Conservation (phyloP, 2,329 filamentous ascomycete species). For the Ascochyta pisi region DNA sequence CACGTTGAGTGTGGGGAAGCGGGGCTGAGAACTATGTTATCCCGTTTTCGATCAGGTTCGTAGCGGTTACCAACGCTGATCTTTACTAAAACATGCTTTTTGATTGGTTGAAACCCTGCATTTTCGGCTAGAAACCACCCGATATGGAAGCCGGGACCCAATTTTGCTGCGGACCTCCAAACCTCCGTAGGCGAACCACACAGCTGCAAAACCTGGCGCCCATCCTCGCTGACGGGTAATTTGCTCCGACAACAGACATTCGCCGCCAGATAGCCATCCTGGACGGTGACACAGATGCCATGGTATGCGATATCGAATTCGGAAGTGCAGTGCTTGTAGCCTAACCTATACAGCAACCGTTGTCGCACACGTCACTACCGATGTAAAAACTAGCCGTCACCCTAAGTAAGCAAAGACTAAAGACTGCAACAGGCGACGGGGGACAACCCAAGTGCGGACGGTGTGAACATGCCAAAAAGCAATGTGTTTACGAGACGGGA, state of each 20-base stretch:
- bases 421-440: constrained; percentile 39
- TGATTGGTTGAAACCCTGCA: not conserved
- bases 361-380: constrained; percentile 49
- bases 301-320: constrained; percentile 31
- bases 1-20: constrained; percentile 28
- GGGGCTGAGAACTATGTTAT: constrained; percentile 15
- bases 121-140: not conserved
- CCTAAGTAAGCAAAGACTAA: constrained; percentile 20
- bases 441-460: constrained; percentile 43
- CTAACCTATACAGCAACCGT: constrained; percentile 41
- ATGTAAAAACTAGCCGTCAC: constrained; percentile 29
- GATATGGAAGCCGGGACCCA: not conserved
- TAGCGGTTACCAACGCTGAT: constrained; percentile 1
- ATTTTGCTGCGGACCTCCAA: constrained; percentile 14
- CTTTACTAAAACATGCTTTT: constrained; percentile 27
- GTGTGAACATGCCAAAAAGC: constrained; percentile 42
- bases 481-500: constrained; percentile 46
- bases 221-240: constrained; percentile 27
- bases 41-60: constrained; percentile 12
- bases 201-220: constrained; percentile 16
- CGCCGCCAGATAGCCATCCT: constrained; percentile 12
- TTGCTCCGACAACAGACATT: constrained; percentile 24
- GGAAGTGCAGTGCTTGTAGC: constrained; percentile 5
- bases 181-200: constrained; percentile 22
- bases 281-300: constrained; percentile 37